Percentiles rank a stretch among this genome's conserved stretches.
phyloP scores from a whole-genome alignment of 106 monocot species.

The Acanthochlamys bracteata region DNA sequence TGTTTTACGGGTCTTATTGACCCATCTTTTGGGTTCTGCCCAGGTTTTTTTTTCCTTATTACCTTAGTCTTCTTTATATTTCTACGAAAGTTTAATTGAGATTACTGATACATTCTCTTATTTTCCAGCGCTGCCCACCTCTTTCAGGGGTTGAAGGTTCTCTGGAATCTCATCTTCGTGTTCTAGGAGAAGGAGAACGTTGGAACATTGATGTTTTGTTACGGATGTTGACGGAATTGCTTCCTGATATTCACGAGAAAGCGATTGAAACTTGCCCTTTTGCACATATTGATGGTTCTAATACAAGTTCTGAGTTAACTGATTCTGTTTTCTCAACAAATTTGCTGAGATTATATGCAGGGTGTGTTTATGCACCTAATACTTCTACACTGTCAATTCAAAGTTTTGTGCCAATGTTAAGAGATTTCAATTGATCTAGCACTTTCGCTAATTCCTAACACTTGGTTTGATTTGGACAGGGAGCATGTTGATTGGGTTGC shows the following conservation, averaged over 20 bases:
- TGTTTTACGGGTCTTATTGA: conserved; percentile 58
- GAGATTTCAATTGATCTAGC: too few relatives aligned
- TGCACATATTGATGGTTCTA: conserved; percentile 21
- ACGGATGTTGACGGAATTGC: conserved; percentile 73
- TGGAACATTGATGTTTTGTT: conserved; percentile 91
- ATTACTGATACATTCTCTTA: conserved; percentile 16
- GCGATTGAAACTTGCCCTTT: conserved; percentile 78
- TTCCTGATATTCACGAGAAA: conserved; percentile 68
- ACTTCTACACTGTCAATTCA: background rate
- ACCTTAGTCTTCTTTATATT: background rate
- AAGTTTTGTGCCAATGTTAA: too few relatives aligned
- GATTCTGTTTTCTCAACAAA: conserved; percentile 51
- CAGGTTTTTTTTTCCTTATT: conserved; percentile 32
- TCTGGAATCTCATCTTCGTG: conserved; percentile 75
- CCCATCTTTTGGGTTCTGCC: conserved; percentile 69
- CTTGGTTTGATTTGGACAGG: conserved; percentile 26
- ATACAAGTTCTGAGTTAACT: conserved; percentile 22
- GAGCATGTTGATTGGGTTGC: conserved; percentile 74
- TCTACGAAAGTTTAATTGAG: background rate
- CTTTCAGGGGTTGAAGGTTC: conserved; percentile 91
- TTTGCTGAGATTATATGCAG: conserved; percentile 63
- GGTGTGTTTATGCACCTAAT: conserved; percentile 33
- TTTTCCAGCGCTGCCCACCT: conserved; percentile 78
- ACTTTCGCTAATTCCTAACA: too few relatives aligned
- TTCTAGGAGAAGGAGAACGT: conserved; percentile 88